phyloP scores from a whole-genome alignment of 441 rosid genomes.

The Jatropha podagrica region DNA sequence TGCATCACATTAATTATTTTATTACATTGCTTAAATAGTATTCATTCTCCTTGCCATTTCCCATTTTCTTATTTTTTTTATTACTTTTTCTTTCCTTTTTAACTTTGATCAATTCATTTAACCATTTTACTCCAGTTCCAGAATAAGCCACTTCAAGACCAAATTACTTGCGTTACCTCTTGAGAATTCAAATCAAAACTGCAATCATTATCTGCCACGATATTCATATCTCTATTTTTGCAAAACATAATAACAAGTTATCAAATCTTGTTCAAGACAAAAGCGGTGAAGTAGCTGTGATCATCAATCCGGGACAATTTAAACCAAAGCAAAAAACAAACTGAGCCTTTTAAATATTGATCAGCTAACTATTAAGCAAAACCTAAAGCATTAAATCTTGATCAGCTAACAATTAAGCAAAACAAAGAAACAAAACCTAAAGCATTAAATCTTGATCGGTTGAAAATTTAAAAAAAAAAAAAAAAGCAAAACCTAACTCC shows the following conservation, averaged over 20 bases:
- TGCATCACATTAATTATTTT: background rate
- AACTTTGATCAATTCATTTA: background rate
- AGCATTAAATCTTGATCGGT: too few relatives aligned
- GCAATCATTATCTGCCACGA: background rate
- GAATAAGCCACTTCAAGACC: background rate
- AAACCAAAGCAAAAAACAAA: background rate
- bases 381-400: background rate
- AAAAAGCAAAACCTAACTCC: slow-evolving; percentile 3
- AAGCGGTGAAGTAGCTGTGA: background rate
- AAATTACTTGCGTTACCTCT: background rate
- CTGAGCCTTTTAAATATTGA: too few relatives aligned
- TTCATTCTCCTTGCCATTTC: background rate
- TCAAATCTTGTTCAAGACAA: background rate
- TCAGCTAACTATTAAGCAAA: background rate
- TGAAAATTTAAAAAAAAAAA: too few relatives aligned
- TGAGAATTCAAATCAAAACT: background rate
- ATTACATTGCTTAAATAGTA: background rate
- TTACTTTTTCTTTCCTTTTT: background rate
- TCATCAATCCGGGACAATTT: background rate
- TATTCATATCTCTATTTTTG: background rate
- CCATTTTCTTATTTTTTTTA: background rate
- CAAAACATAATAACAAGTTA: background rate
- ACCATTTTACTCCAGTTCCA: background rate
- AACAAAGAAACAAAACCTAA: background rate
- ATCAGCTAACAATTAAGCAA: background rate